Base-by-base conservation (phyloP, 2,329 filamentous ascomycete species). In the Madurella mycetomatis region DNA sequence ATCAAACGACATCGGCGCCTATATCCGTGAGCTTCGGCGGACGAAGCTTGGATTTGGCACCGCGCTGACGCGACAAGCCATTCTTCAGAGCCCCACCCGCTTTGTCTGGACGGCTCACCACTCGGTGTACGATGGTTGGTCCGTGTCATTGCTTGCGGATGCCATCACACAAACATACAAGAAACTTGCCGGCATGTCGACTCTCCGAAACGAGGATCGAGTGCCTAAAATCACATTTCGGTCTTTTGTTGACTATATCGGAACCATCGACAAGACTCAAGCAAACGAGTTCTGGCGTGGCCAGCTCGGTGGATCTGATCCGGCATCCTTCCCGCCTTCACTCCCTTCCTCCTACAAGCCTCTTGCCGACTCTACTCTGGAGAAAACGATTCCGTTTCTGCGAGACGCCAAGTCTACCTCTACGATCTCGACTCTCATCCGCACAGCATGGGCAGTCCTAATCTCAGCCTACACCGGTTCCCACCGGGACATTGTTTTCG, bases 51-150 rank as follows among this genome's bases (percentile, higher is more conserved):
- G 54, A 9, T 51, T 58, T 12, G 58, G 56, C 17, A 54, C 53
- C 5, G 41, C 41, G 12, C 42, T 54, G 40, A 54, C 51, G n/a
- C 31, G 44, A 8, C 49, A 51, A 40, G 51, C 44, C 2, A 55
- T 58, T 3, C 46, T 56, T 16, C 41, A 47, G n/a, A 48, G 47
- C 25, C 54, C 47, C 4, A 31, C 43, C 1, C 43, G n/a, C 25
- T 58, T 61, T 16, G 47, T 56, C n/a, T 56, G 50, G 34, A 59
- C 57, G 0, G 51, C 51, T 1, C 60, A 62, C 31, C 60, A 62
- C 37, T 51, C 54, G 2, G 13, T 62, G 2, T 62, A 60, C 46
- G 60, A 62, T 39, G 60, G 60, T 4, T 58, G 54, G 47, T 57
- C 58, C 32, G 41, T 59, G 47, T 25, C 47, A 37, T 13, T 53